Percentiles rank a stretch among this genome's conserved stretches.
Conservation (phyloP, 2,329 filamentous ascomycete species). For the Ophiostoma pallidulum region DNA sequence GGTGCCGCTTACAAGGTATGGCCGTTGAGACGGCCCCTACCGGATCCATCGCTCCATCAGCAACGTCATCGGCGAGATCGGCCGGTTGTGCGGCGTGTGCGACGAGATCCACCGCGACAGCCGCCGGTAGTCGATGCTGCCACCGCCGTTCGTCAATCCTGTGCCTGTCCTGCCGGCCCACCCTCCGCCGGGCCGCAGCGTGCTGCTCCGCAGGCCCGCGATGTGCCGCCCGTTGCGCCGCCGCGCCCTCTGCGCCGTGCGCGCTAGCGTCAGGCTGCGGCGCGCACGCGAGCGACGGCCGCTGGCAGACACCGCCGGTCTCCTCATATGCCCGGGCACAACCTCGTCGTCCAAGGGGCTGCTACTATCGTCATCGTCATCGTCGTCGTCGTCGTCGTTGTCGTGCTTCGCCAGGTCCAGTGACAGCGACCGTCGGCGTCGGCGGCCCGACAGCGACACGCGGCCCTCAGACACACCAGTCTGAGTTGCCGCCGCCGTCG, state of each 20-base stretch:
- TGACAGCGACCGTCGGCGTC: constrained; percentile 2
- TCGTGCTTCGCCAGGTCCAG: not conserved
- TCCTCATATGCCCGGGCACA: too few relatives aligned
- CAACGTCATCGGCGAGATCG: constrained; percentile 14
- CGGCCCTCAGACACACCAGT: not conserved
- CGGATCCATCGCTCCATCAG: constrained; percentile 12
- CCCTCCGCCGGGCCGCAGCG: not conserved
- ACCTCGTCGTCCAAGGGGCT: too few relatives aligned
- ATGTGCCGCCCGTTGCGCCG: not conserved
- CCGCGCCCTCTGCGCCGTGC: not conserved
- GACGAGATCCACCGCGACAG: not conserved
- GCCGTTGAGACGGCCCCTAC: too few relatives aligned
- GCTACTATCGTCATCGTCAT: not conserved
- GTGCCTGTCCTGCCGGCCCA: too few relatives aligned
- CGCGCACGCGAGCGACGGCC: not conserved
- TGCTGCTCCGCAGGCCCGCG: constrained; percentile 4
- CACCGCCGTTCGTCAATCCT: not conserved
- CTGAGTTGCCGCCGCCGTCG: too few relatives aligned
- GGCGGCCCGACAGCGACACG: constrained; percentile 4
- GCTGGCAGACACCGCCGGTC: too few relatives aligned
- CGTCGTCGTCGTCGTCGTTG: not conserved
- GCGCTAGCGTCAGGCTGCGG: not conserved
- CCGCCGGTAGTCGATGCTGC: not conserved
- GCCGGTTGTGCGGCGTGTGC: constrained; percentile 2
- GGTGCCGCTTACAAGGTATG: too few relatives aligned